Conservation (phyloP, 23 red algal species). For the Gracilaria domingensis region DNA sequence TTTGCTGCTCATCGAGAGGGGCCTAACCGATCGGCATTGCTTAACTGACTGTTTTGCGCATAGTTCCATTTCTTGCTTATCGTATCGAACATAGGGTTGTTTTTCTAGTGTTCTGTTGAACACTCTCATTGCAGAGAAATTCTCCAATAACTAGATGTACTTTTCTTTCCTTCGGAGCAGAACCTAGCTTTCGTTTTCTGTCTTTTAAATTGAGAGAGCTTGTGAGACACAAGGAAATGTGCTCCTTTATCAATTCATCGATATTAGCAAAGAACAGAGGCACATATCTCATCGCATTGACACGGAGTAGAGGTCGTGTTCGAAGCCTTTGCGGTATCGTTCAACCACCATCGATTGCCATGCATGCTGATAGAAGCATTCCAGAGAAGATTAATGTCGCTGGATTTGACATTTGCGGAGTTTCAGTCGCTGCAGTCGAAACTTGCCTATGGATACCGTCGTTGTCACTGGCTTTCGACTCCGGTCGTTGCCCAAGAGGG, state of each 20-base stretch:
- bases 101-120: no score
- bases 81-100: no score
- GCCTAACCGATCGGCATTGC: no score
- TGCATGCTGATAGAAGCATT: constrained; percentile 23
- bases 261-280: not conserved
- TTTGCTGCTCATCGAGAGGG: no score
- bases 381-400: constrained; percentile 37
- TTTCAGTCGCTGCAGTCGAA: constrained; percentile 68
- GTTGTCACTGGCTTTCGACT: constrained; percentile 58
- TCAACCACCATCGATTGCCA: not conserved
- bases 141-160: no score
- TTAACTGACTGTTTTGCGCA: no score
- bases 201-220: not conserved
- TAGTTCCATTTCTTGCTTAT: no score
- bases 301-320: not conserved
- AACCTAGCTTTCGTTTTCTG: no score
- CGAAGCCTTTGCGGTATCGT: not conserved
- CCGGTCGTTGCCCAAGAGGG: constrained; percentile 51
- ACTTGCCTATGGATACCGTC: constrained; percentile 67
- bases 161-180: no score
- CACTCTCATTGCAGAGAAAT: no score
- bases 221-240: not conserved
- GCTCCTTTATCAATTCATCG: not conserved
- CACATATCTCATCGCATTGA: not conserved
- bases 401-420: constrained; percentile 54